These are phyloP conservation scores for Wickerhamomyces xylosicus DNA, from an alignment of 805 yeast species.

Conservation along the genomic window DNA sequence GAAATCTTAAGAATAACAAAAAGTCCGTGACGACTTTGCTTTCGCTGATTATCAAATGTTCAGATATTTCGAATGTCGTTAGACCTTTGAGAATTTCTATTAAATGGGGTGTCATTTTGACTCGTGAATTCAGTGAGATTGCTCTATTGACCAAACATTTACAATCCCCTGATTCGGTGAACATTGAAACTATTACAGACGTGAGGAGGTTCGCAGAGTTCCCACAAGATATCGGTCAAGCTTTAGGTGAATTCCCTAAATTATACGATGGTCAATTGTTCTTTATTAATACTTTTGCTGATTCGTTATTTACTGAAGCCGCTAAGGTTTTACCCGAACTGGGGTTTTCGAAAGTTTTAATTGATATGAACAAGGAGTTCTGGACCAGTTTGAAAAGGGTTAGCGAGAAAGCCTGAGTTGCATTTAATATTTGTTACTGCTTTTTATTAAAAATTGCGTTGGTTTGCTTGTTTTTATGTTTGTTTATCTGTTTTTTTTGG, in stretches of 20 bases:
- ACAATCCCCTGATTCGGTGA: conserved; percentile 15
- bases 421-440: not conserved
- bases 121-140: conserved; percentile 69
- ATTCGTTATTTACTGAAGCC: conserved; percentile 59
- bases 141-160: conserved; percentile 35
- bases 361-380: conserved; percentile 40
- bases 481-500: too few species aligned
- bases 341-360: conserved; percentile 42
- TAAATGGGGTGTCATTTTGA: conserved; percentile 79
- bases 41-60: conserved; percentile 77
- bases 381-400: conserved; percentile 30
- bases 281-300: conserved; percentile 77
- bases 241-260: conserved; percentile 34
- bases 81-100: conserved; percentile 67
- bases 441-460: too few species aligned
- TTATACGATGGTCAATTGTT: conserved; percentile 70
- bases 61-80: conserved; percentile 91
- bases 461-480: too few species aligned
- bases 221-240: conserved; percentile 30
- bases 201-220: conserved; percentile 16
- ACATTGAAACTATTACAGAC: conserved; percentile 6
- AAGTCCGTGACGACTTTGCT: conserved; percentile 35
- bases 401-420: not conserved
- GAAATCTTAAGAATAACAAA: conserved; percentile 8
- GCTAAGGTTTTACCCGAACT: conserved; percentile 52